Evolutionary conservation across 2,329 filamentous ascomycete genomes (phyloP).

Genomic region (Calycina herbarum): DNA sequence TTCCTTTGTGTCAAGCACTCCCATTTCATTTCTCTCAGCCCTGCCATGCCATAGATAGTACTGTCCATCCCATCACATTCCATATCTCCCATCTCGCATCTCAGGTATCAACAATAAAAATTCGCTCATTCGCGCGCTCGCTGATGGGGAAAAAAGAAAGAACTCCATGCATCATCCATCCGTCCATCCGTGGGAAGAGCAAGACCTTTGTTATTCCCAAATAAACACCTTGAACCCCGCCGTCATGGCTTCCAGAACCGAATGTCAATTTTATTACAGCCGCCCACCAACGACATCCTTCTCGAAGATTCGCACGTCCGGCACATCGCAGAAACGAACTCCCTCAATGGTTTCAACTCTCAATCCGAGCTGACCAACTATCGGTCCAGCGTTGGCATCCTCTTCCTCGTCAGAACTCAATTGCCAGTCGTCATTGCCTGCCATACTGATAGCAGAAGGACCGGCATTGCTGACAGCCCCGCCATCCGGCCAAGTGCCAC

Average conservation of each 20-base stretch:
- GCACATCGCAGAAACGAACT: slow-evolving; percentile 46
- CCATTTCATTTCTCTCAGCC: no score
- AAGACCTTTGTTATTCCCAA: neutral
- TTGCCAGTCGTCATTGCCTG: slow-evolving; percentile 27
- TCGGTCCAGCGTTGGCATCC: slow-evolving; percentile 25
- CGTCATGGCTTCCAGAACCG: neutral
- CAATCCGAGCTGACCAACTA: slow-evolving; percentile 30
- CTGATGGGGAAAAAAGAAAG: neutral
- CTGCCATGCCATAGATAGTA: neutral
- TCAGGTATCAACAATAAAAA: slow-evolving; percentile 3
- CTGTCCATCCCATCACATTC: neutral
- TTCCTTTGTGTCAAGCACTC: no score
- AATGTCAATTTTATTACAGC: slow-evolving; percentile 27
- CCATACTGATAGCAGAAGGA: neutral
- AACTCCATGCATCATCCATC: slow-evolving; percentile 2
- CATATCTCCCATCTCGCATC: neutral
- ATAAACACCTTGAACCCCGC: neutral
- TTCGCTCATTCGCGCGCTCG: neutral
- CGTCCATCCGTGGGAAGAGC: neutral
- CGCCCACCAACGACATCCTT: slow-evolving; percentile 53
- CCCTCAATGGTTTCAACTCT: slow-evolving; percentile 44
- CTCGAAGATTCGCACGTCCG: slow-evolving; percentile 56
- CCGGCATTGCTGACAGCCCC: neutral
- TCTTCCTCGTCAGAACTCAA: slow-evolving; percentile 39
- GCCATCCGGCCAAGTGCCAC: slow-evolving; percentile 16